These are phyloP conservation scores for Tremella yokohamensis DNA, from an alignment of 768 basidiomycete species.

Conservation along the genomic window DNA sequence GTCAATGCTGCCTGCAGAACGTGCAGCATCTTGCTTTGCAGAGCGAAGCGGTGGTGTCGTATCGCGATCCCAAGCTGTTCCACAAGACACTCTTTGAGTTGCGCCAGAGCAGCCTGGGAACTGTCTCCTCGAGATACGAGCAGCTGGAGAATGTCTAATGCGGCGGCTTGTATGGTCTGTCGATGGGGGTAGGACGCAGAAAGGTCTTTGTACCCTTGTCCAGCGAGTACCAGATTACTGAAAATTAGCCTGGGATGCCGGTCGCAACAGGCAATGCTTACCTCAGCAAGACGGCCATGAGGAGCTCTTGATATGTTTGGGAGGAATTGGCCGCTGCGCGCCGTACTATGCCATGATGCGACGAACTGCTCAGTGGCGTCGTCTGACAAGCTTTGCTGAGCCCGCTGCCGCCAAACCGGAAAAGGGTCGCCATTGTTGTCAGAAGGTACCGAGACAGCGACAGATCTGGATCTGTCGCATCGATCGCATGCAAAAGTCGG, in stretches of 20 bases:
- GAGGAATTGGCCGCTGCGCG: slow-evolving; percentile 16
- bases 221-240: too few species aligned
- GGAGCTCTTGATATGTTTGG: slow-evolving; percentile 11
- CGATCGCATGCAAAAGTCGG: slow-evolving; percentile 21
- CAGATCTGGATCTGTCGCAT: slow-evolving; percentile 53
- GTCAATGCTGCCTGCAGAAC: slow-evolving; percentile 78
- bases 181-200: not conserved
- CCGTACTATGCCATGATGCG: slow-evolving; percentile 64
- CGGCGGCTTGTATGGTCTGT: slow-evolving; percentile 63
- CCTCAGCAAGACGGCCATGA: slow-evolving; percentile 60
- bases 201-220: too few species aligned
- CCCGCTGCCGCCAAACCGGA: slow-evolving; percentile 84
- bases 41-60: slow-evolving; percentile 66
- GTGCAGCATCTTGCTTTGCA: slow-evolving; percentile 90
- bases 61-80: slow-evolving; percentile 71
- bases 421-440: slow-evolving; percentile 70
- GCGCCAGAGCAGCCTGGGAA: slow-evolving; percentile 60
- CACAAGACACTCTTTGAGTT: slow-evolving; percentile 67
- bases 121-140: slow-evolving; percentile 78
- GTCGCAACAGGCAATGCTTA: slow-evolving; percentile 42
- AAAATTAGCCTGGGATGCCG: not conserved
- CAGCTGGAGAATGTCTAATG: slow-evolving; percentile 76
- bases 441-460: slow-evolving; percentile 67
- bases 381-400: slow-evolving; percentile 71
- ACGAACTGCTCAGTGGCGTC: slow-evolving; percentile 63